phyloP scores from a whole-genome alignment of 2,329 filamentous ascomycete species.

The Keithomyces neogunnii region DNA sequence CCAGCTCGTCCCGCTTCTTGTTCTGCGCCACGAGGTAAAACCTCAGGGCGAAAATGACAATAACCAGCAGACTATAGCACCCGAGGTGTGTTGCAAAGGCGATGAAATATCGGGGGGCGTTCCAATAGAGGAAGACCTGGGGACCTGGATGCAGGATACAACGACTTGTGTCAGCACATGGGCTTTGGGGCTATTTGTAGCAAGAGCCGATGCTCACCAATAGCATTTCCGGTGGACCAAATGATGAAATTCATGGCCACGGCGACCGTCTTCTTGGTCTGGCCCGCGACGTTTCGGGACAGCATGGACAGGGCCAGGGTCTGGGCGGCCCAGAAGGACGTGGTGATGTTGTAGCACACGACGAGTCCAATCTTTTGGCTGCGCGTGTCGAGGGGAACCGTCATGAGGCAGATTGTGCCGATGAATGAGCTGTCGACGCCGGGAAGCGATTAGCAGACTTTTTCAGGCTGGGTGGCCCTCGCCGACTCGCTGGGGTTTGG shows the following conservation, averaged over 20 bases:
- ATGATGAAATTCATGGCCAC: slow-evolving; percentile 63
- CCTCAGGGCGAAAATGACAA: slow-evolving; percentile 48
- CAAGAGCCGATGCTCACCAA: slow-evolving; percentile 34
- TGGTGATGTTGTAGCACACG: slow-evolving; percentile 66
- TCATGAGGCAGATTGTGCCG: slow-evolving; percentile 66
- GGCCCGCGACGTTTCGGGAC: slow-evolving; percentile 60
- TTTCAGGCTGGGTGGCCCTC: too few relatives aligned
- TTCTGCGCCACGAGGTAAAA: slow-evolving; percentile 52
- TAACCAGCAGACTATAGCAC: slow-evolving; percentile 54
- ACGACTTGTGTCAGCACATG: background rate
- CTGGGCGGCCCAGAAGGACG: slow-evolving; percentile 71
- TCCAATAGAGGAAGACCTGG: slow-evolving; percentile 53
- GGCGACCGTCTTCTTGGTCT: slow-evolving; percentile 63
- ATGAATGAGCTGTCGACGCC: slow-evolving; percentile 47
- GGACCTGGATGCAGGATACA: slow-evolving; percentile 33
- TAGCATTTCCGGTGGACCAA: slow-evolving; percentile 61
- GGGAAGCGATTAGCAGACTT: slow-evolving; percentile 3
- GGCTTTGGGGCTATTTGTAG: background rate
- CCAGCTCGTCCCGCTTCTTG: slow-evolving; percentile 43
- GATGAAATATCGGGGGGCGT: slow-evolving; percentile 58
- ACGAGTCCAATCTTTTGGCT: slow-evolving; percentile 58
- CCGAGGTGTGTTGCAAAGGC: slow-evolving; percentile 62
- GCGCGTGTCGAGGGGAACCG: slow-evolving; percentile 48
- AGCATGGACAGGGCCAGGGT: slow-evolving; percentile 60
- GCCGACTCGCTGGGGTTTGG: too few relatives aligned